Base-by-base conservation (phyloP, 257 asterid genomes). In the Lantana camara region DNA sequence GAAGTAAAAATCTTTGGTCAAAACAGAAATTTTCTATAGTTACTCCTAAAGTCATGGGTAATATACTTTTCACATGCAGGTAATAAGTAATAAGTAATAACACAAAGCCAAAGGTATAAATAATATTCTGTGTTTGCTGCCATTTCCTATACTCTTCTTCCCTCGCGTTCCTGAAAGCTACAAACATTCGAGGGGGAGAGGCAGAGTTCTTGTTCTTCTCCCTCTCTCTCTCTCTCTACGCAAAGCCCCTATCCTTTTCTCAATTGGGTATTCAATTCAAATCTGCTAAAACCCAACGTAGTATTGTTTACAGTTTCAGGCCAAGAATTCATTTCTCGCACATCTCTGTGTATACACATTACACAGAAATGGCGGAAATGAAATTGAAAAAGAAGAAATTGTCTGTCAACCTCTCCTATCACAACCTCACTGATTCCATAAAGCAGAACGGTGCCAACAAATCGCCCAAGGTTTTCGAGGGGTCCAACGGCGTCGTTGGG, bases 401-500 rank as follows among this genome's bases (percentile, higher is more conserved):
- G 0, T 74, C 86, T 13, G 62, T 88, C 44, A 88, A 80, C 66
- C 95, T 82, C 50, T 83, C 91, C 47, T 76, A 85, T 51, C 80
- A 81, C 4, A 38, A 58, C 57, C 76, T 70, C 57, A 38, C 77
- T 48, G 89, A 85, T 47, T 61, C 73, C 65, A 56, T 56, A n/a
- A 77, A 68, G 13, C 72, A 67, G 32, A 58, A 16, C 59, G 69
- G 49, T 32, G 66, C 64, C 14, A 64, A 48, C 29, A 86, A 78
- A 77, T 76, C 88, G 47, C 77, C 81, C 63, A 80, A 57, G 57
- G 74, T 52, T 23, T 84, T 80, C 63, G 79, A 82, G 64, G 88
- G 70, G 57, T 85, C 85, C 52, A 81, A 81, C 71, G 97, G 94
- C 23, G 95, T 78, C 65, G 96, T 85, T 41, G 97, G 97, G 37